Base-by-base conservation (phyloP, 108 stramenopile genomes). In the Schizochytrium sp. region DNA sequence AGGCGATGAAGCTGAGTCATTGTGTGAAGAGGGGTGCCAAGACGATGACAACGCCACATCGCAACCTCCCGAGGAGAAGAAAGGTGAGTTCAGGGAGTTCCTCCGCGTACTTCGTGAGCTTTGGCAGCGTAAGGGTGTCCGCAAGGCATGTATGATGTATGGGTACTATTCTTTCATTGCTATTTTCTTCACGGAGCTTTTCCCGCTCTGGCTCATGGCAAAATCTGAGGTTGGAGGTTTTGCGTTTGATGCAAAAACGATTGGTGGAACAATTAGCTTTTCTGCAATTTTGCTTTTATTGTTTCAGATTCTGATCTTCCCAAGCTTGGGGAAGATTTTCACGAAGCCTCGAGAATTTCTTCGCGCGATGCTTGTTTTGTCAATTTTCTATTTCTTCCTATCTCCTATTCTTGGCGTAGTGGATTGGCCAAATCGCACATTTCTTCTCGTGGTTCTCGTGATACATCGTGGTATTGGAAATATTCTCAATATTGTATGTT, bases 181-280 rank as follows among this genome's bases (percentile, higher is more conserved):
- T 17, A 88, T 59, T 28, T 42, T n/a, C 59, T 45, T 44, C 15
- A 17, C 61, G 17, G 58, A 61, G 87, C 58, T 61, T 47, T 88
- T 88, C 87, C 87, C 87, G 61, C 59, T 88, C 61, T 61, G 58
- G 87, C 58, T 60, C 60, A 60, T 88, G 59, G 58, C 87, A 44
- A 44, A 44, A 40, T 13, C 44, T 44, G 41, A 42, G 12, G 38
- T 88, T 2, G 87, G 87, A 46, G 59, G 76, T 5, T 83, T 83
- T 42, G 76, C 38, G 0, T 83, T 83, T 28, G 47, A 38, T 56
- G 76, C 76, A 40, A 83, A 40, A 17, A 83, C 76, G n/a, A 83
- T 83, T 28, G 76, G 76, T n/a, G 53, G 47, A n/a, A 55, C 53
- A 5, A 49, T 83, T 2, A 55, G 50, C 15, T 47, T 53, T n/a